phyloP scores from a whole-genome alignment of 768 basidiomycete species.

The Boletus sensibilis region DNA sequence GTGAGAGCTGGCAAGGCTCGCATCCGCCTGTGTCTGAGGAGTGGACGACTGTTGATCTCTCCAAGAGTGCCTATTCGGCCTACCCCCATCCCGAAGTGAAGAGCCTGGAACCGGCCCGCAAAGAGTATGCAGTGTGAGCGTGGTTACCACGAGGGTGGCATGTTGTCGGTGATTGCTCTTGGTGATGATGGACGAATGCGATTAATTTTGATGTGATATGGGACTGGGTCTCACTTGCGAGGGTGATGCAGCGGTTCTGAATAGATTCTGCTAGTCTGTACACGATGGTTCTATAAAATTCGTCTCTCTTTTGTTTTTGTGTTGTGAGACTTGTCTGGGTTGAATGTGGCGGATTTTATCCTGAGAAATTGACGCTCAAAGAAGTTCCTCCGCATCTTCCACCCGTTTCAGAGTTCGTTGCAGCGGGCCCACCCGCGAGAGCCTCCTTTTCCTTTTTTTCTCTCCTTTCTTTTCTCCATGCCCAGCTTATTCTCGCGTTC shows the following conservation, averaged over 20 bases:
- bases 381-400: background rate
- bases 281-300: background rate
- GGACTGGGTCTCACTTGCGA: background rate
- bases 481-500: conserved; percentile 73
- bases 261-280: no score
- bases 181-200: background rate
- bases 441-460: background rate
- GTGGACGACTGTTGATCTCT: conserved; percentile 6
- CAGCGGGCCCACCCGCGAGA: conserved; percentile 10
- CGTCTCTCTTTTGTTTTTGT: background rate
- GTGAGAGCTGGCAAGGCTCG: background rate
- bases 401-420: conserved; percentile 21
- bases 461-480: conserved; percentile 44
- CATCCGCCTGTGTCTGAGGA: background rate
- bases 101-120: background rate
- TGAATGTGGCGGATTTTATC: conserved; percentile 15
- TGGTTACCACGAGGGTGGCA: background rate
- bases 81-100: background rate
- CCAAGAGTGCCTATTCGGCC: background rate
- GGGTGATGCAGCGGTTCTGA: no score
- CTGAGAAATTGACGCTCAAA: conserved; percentile 29
- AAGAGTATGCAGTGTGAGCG: background rate
- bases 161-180: background rate
- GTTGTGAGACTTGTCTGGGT: no score
- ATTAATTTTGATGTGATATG: background rate